These are phyloP conservation scores for Mycena capillaripes DNA, from an alignment of 768 basidiomycete genomes.

Conservation along the genomic window DNA sequence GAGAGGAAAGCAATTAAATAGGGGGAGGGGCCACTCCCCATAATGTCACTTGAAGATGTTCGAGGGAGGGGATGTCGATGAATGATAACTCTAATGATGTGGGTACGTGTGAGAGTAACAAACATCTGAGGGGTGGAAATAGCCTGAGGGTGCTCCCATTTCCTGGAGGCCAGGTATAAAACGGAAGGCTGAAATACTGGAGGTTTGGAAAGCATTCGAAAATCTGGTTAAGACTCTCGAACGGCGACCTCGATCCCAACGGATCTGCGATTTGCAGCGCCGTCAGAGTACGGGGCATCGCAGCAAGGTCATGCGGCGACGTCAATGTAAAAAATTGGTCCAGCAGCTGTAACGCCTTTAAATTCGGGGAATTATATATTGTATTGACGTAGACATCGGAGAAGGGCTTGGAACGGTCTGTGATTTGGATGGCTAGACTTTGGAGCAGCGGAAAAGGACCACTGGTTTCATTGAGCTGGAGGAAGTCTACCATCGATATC, in stretches of 20 bases:
- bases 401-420: conserved; percentile 22
- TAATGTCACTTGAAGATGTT: not conserved
- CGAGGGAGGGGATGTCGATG: not conserved
- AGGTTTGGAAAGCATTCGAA: not conserved
- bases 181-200: not conserved
- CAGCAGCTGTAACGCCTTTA: not conserved
- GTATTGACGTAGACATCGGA: not conserved
- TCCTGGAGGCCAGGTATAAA: not conserved
- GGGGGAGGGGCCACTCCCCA: not conserved
- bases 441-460: conserved; percentile 6
- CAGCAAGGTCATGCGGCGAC: not conserved
- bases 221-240: not conserved
- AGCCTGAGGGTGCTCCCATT: not conserved
- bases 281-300: not conserved
- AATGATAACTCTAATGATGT: not conserved
- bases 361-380: not conserved
- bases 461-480: not conserved
- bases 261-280: not conserved
- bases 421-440: not conserved
- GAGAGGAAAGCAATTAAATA: not conserved
- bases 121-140: not conserved
- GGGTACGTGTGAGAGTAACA: not conserved
- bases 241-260: not conserved
- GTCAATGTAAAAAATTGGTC: not conserved
- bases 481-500: not conserved